Percentiles rank a stretch among this genome's conserved stretches.
Evolutionary conservation across 352 stramenopile species (phyloP).

Genomic region (Globisporangium barbulae): DNA sequence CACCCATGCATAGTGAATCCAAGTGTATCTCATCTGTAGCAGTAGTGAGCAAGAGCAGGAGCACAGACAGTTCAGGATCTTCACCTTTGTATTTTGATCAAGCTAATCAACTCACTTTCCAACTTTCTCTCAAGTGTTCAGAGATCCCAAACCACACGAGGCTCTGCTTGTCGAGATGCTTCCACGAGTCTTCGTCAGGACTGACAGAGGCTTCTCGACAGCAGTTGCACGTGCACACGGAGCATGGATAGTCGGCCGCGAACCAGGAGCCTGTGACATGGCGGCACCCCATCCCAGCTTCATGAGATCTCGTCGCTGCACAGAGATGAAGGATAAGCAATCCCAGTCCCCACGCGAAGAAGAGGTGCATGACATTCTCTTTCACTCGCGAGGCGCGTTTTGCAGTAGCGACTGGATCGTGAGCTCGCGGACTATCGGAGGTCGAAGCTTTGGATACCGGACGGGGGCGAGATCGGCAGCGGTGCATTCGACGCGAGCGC

Average conservation of each 20-base stretch:
- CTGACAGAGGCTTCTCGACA: slow-evolving; percentile 3
- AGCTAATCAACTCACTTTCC: too few species aligned
- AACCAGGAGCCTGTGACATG: slow-evolving; percentile 8
- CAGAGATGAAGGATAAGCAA: slow-evolving; percentile 6
- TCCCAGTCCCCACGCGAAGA: slow-evolving; percentile 4
- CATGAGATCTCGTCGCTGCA: slow-evolving; percentile 1
- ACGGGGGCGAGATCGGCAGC: background rate
- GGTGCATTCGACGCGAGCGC: background rate
- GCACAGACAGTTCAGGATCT: too few species aligned
- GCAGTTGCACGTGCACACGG: slow-evolving; percentile 15
- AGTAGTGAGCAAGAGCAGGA: too few species aligned
- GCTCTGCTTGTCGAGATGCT: slow-evolving; percentile 9
- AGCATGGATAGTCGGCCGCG: slow-evolving; percentile 2
- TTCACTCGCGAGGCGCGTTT: background rate
- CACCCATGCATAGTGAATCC: too few species aligned
- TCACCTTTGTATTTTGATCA: too few species aligned
- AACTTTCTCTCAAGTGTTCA: too few species aligned
- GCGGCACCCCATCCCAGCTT: background rate
- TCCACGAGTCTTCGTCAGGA: background rate
- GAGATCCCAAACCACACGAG: slow-evolving; percentile 20
- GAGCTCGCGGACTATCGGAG: background rate
- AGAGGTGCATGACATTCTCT: slow-evolving; percentile 4
- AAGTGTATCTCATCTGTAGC: too few species aligned
- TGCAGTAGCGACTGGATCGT: background rate
- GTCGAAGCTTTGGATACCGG: background rate